These are phyloP conservation scores for Pseudogymnoascus sp. DNA, from an alignment of 2,329 filamentous ascomycete genomes.

Conservation along the genomic window DNA sequence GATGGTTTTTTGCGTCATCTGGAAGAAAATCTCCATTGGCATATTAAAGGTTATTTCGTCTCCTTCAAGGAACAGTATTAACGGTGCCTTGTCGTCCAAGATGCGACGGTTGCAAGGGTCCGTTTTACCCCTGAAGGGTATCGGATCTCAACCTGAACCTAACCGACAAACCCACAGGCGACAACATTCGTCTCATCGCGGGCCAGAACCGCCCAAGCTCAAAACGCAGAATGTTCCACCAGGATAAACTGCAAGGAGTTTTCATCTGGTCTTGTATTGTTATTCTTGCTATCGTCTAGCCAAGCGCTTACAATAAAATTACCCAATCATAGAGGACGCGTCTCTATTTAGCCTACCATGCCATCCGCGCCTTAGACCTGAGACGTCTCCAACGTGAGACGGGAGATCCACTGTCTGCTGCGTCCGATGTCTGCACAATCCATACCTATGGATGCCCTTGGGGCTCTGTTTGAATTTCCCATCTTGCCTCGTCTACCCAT, in stretches of 20 bases:
- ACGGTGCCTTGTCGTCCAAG: neutral
- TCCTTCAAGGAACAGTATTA: neutral
- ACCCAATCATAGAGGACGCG: neutral
- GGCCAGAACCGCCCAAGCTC: slow-evolving; percentile 6
- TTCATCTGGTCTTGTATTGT: neutral
- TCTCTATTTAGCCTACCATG: neutral
- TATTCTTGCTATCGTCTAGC: neutral
- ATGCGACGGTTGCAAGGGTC: slow-evolving; percentile 2
- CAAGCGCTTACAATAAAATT: neutral
- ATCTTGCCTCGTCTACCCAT: neutral
- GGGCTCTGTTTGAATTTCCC: slow-evolving; percentile 6
- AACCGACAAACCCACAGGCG: neutral
- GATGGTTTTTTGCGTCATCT: neutral
- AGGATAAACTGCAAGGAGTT: neutral
- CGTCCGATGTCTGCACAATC: slow-evolving; percentile 3
- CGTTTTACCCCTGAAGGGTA: neutral
- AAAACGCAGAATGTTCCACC: slow-evolving; percentile 2
- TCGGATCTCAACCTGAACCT: slow-evolving; percentile 3
- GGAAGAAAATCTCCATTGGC: neutral
- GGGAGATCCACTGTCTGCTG: slow-evolving; percentile 1
- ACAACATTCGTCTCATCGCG: neutral
- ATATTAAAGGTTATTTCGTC: neutral
- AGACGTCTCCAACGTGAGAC: slow-evolving; percentile 6
- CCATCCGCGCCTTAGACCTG: neutral
- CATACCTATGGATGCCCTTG: neutral